Percentiles rank a stretch among this genome's conserved stretches.
phyloP scores from a whole-genome alignment of 1,284 basidiomycete genomes.

The Anthracocystis setariae region DNA sequence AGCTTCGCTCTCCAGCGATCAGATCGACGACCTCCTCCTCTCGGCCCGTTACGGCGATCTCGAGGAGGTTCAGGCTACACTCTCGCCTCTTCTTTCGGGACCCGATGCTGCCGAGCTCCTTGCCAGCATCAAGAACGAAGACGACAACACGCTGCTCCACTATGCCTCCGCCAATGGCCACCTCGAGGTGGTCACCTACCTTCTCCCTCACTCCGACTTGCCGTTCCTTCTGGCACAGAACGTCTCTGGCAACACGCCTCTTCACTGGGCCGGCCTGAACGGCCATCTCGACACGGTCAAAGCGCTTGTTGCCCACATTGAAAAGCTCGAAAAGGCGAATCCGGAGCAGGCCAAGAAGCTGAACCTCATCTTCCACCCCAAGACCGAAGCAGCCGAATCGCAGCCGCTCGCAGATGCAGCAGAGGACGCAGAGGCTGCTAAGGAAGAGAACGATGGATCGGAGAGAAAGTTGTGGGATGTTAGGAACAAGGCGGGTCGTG shows the following conservation, averaged over 20 bases:
- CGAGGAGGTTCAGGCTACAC: conserved; percentile 43
- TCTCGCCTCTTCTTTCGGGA: conserved; percentile 29
- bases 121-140: conserved; percentile 50
- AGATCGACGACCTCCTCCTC: conserved; percentile 64
- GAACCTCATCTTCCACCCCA: conserved; percentile 37
- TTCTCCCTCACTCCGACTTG: conserved; percentile 45
- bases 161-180: conserved; percentile 65
- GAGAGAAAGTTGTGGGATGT: conserved; percentile 65
- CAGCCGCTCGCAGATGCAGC: conserved; percentile 13
- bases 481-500: conserved; percentile 61
- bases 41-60: conserved; percentile 61
- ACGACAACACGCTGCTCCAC: conserved; percentile 59
- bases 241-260: conserved; percentile 62
- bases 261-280: conserved; percentile 67
- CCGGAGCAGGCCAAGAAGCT: conserved; percentile 35
- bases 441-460: conserved; percentile 38
- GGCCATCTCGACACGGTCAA: conserved; percentile 59
- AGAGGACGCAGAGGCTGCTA: conserved; percentile 1
- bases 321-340: conserved; percentile 41
- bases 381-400: background rate
- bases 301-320: conserved; percentile 52
- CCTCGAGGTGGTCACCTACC: conserved; percentile 37
- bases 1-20: conserved; percentile 41
- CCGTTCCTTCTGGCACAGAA: conserved; percentile 54
- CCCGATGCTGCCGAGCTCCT: conserved; percentile 9